Conservation (phyloP, 2,329 filamentous ascomycete genomes). For the Dothideomycetes sp. region DNA sequence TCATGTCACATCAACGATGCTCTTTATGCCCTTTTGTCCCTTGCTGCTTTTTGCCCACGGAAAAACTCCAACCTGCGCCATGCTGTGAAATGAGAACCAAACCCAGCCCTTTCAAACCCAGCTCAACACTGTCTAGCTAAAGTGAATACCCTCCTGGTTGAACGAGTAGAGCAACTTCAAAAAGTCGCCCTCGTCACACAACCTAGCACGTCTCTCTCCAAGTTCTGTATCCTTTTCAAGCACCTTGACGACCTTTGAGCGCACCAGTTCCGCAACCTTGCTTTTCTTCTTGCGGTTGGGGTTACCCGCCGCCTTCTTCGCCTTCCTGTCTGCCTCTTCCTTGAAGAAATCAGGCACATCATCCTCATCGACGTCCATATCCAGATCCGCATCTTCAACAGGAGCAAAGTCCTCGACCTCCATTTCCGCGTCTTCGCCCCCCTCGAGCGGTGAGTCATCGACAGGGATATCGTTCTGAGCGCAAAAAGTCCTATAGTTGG, state of each 20-base stretch:
- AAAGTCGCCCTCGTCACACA: slow-evolving; percentile 91
- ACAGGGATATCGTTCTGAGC: slow-evolving; percentile 72
- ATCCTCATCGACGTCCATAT: slow-evolving; percentile 50
- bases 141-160: slow-evolving; percentile 88
- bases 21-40: neutral
- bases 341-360: slow-evolving; percentile 80
- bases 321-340: slow-evolving; percentile 42
- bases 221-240: slow-evolving; percentile 70
- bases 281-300: slow-evolving; percentile 62
- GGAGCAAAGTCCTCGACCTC: slow-evolving; percentile 32
- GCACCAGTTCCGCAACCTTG: slow-evolving; percentile 70
- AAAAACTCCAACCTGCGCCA: slow-evolving; percentile 1
- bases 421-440: slow-evolving; percentile 32
- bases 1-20: neutral
- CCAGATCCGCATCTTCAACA: slow-evolving; percentile 31
- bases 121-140: slow-evolving; percentile 41
- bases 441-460: slow-evolving; percentile 49
- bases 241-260: slow-evolving; percentile 75
- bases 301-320: slow-evolving; percentile 42
- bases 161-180: slow-evolving; percentile 71
- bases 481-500: slow-evolving; percentile 85
- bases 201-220: slow-evolving; percentile 67
- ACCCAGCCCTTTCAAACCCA: neutral
- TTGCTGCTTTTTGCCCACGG: too few species aligned
- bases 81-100: too few species aligned